phyloP scores from a whole-genome alignment of 257 asterid genomes.

The Ajuga chamaepitys region DNA sequence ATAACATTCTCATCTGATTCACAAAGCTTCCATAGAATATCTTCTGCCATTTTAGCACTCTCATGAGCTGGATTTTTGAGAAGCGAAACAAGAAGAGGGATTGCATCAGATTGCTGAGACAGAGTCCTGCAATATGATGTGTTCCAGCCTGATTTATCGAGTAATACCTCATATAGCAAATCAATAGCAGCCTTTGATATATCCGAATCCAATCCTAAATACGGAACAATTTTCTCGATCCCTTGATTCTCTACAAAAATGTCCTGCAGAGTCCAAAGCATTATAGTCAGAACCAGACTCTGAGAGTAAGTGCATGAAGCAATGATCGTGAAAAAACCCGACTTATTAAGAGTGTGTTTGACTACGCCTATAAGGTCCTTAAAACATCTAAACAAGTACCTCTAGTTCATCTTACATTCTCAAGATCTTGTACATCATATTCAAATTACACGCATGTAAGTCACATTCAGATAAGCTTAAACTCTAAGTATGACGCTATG shows the following conservation, averaged over 20 bases:
- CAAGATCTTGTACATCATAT: too few species aligned
- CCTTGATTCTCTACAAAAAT: conserved; percentile 42
- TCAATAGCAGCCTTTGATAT: conserved; percentile 34
- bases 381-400: too few species aligned
- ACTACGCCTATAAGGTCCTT: too few species aligned
- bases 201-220: conserved; percentile 23
- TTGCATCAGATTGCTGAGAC: conserved; percentile 26
- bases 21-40: conserved; percentile 41
- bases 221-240: conserved; percentile 29
- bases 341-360: too few species aligned
- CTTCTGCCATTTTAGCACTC: conserved; percentile 23
- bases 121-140: conserved; percentile 30
- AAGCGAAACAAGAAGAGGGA: conserved; percentile 33
- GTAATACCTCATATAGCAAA: conserved; percentile 46
- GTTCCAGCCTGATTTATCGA: conserved; percentile 43
- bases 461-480: too few species aligned
- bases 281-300: neutral
- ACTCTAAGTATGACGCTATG: too few species aligned
- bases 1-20: conserved; percentile 39
- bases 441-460: too few species aligned
- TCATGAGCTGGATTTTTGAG: conserved; percentile 14
- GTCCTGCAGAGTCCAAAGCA: conserved; percentile 21
- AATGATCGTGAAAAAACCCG: too few species aligned
- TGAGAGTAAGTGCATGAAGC: too few species aligned
- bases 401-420: too few species aligned